Base-by-base conservation (phyloP, 163 green algal genomes). In the Picocystis sp. region DNA sequence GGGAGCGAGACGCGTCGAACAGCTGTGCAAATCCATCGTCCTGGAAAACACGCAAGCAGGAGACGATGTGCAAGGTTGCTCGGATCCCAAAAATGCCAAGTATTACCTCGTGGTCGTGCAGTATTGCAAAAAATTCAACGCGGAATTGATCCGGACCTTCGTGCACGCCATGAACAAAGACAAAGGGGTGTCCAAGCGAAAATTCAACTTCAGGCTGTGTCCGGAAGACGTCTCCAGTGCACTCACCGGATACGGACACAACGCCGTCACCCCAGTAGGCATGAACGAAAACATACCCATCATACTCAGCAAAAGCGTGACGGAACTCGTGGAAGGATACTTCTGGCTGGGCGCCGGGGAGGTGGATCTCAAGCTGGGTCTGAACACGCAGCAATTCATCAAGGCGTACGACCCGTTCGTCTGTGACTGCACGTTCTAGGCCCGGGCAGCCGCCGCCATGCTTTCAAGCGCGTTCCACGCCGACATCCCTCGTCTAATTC, bases 11-110 rank as follows among this genome's bases (percentile, higher is more conserved):
- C 72, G 56, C 41, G 53, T 81, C 12, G 23, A 84, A 44, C 73
- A 81, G 60, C 65, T 80, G 22, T 89, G 80, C 76, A 89, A 89
- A 52, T 75, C 58, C 38, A 88, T 88, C 12, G 66, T 87, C 10
- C 76, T 87, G 75, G 55, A 70, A 33, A 86, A 88, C 56, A 88
- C 78, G 5, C 60, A 67, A 19, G 64, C 62, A 1, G 50, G 57
- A n/a, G 25, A 52, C n/a, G 50, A 53, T n/a, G 60, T 79, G 17
- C 47, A 44, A 5, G 61, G 71, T 57, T 73, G 64, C 54, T 59
- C 62, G n/a, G 56, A 79, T 29, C 57, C 61, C 19, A 41, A 60
- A 17, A 64, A 76, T 46, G 67, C 65, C 22, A 81, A 77, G 51
- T 85, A 86, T 57, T 85, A 72, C 57, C 57, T 81, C 11, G 62